Evolutionary conservation across 495 filamentous ascomycete genomes (phyloP).

Genomic region (Bombardia bombarda): DNA sequence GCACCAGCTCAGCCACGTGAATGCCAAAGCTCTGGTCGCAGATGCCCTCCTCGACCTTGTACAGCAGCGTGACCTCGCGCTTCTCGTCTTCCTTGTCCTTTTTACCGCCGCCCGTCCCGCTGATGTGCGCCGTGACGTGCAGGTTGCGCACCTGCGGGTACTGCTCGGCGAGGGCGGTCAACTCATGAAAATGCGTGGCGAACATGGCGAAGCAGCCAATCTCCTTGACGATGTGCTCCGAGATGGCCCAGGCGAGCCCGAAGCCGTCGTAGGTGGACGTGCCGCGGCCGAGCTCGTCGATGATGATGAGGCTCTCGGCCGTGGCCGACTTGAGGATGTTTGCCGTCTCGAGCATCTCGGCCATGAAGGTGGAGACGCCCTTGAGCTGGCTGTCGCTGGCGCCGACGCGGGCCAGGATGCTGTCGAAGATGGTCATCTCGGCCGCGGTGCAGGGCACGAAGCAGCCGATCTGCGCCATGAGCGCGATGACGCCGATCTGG

Average conservation of each 20-base stretch:
- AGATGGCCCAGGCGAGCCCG: constrained; percentile 96
- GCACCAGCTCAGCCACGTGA: constrained; percentile 93
- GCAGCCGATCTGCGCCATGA: constrained; percentile 96
- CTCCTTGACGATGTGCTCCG: constrained; percentile 91
- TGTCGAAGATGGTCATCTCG: constrained; percentile 94
- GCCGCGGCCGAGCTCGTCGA: constrained; percentile 96
- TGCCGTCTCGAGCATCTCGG: constrained; percentile 97
- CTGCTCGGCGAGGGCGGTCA: constrained; percentile 80
- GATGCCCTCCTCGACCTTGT: constrained; percentile 90
- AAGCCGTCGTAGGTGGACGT: constrained; percentile 99
- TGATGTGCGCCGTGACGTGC: constrained; percentile 93
- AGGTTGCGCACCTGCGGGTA: constrained; percentile 85
- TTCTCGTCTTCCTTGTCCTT: constrained; percentile 33
- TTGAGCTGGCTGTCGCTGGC: constrained; percentile 95
- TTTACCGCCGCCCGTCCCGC: constrained; percentile 40
- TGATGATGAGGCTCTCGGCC: constrained; percentile 89
- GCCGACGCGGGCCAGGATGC: constrained; percentile 92
- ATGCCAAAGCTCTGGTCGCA: constrained; percentile 98
- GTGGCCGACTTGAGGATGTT: constrained; percentile 98
- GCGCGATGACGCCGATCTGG: constrained; percentile 91
- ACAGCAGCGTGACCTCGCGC: constrained; percentile 88
- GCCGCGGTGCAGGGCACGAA: constrained; percentile 91
- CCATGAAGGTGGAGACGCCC: constrained; percentile 99
- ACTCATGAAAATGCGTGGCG: constrained; percentile 97
- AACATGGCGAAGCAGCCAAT: constrained; percentile 91